Base-by-base conservation (phyloP, 2,329 filamentous ascomycete species). In the Penicillium sp. region DNA sequence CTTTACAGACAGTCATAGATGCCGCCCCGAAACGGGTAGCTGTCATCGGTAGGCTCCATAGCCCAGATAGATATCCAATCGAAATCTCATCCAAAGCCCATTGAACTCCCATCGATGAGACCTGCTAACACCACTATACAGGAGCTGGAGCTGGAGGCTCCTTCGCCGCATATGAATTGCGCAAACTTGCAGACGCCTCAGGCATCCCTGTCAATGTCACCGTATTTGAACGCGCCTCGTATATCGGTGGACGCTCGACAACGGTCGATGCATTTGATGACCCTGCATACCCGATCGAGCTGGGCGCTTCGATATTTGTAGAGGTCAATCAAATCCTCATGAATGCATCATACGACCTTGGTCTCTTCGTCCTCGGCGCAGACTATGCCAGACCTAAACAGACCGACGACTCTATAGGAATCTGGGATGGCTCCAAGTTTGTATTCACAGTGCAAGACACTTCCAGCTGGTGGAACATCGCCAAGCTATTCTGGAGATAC, bases 301-400 rank as follows among this genome's bases (percentile, higher is more conserved):
- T 98, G 1, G 95, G 95, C 16, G 95, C 90, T 11, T 93, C 89
- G 59, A 96, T 98, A 66, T 99, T 98, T 71, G 90, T 98, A 45
- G 74, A 88, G 49, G 84, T 89, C 44, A 99, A 98, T 70, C 80
- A 86, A 39, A 96, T 96, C 67, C 82, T 99, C 39, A 85, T 87
- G 66, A 87, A 90, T 54, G 89, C 92, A 1, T 87, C 85, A 8
- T 76, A 83, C 31, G 81, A 84, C 14, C 92, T 96, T 69, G 85
- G 85, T n/a, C 84, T 99, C 3, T 76, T 79, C 0, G 76, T 85
- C 2, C 76, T 72, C n/a, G 76, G 79, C 19, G 74, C 76, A 31
- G 71, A 76, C 8, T 76, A 82, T 33, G 77, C 80, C 19, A 82
- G 82, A 14, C 74, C 78, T 4, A 71, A 71, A 13, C 76, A 78